These are phyloP conservation scores for Spatholobus suberectus DNA, from an alignment of 306 rosid species.

Conservation along the genomic window DNA sequence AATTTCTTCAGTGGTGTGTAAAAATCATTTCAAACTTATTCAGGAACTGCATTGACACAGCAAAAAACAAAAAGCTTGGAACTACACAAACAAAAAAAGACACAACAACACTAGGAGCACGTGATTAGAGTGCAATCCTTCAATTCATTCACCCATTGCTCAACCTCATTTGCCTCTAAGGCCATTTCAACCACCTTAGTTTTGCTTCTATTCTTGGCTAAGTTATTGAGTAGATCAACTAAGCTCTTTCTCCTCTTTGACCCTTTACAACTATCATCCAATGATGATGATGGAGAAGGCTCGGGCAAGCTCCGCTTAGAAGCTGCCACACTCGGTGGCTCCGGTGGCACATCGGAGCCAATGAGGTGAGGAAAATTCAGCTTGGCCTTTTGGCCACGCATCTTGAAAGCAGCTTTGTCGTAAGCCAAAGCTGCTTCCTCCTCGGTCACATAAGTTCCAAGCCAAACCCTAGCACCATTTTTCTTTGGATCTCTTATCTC, in stretches of 20 bases:
- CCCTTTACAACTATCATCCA: background rate
- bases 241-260: slow-evolving; percentile 21
- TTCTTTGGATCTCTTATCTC: slow-evolving; percentile 54
- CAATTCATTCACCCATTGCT: slow-evolving; percentile 9
- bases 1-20: slow-evolving; percentile 27
- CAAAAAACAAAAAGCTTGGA: background rate
- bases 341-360: background rate
- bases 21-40: slow-evolving; percentile 4
- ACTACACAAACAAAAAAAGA: background rate
- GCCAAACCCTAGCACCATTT: slow-evolving; percentile 67
- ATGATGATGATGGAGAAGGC: background rate
- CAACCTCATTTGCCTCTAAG: background rate
- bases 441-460: slow-evolving; percentile 64
- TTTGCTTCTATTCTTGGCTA: slow-evolving; percentile 29
- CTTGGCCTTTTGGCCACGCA: slow-evolving; percentile 71
- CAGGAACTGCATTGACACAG: slow-evolving; percentile 23
- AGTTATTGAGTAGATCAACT: slow-evolving; percentile 27
- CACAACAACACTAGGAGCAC: background rate
- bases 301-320: background rate
- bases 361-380: slow-evolving; percentile 66
- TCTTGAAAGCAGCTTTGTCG: slow-evolving; percentile 70
- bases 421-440: slow-evolving; percentile 72
- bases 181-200: slow-evolving; percentile 12
- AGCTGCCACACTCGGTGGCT: background rate
- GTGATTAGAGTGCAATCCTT: background rate